Base-by-base conservation (phyloP, 2,329 filamentous ascomycete species). In the Fusarium albosuccineum region DNA sequence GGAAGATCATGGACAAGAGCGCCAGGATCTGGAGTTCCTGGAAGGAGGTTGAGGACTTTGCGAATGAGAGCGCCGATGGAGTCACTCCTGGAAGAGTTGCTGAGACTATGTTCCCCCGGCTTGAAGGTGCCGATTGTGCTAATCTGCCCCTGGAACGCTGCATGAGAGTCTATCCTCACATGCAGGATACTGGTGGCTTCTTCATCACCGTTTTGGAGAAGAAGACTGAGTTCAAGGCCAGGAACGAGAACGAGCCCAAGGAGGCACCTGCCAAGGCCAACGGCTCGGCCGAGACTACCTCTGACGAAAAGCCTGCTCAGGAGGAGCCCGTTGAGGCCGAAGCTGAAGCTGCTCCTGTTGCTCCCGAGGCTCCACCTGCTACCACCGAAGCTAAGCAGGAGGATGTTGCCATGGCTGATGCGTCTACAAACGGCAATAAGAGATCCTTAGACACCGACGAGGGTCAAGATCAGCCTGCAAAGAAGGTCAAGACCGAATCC, bases 141-240 rank as follows among this genome's bases (percentile, higher is more conserved):
- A 75, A 86, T 79, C 84, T 97, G 26, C 94, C 94, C 14, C 86
- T 98, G 16, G 92, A 97, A 73, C 88, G 92, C 62, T 97, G 95
- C 80, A 94, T 98, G 86, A 88, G 96, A 65, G 90, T 99, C 7
- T 99, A 98, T 78, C 92, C 94, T 34, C 96, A 99, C 78, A 86
- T 94, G 75, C 96, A 99, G 80, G 94, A 99, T 73, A 99, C 96
- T 4, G 96, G 96, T 57, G 95, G 92, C 22, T 99, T 99, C 85
- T 99, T 99, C 82, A 97, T 99, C 76, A 91, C 94, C 1, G 94
- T 97, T 1, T 82, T 99, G 16, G 92, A 97, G 82, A 99, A 99
- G 85, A 90, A 91, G 77, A 87, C 88, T 27, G 96, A 97, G 69
- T 94, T 97, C 77, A 91, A 87, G 76, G 91, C 90, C 9, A 92